Conservation (phyloP, 345 rosid species). For the Eucalyptus victrix region DNA sequence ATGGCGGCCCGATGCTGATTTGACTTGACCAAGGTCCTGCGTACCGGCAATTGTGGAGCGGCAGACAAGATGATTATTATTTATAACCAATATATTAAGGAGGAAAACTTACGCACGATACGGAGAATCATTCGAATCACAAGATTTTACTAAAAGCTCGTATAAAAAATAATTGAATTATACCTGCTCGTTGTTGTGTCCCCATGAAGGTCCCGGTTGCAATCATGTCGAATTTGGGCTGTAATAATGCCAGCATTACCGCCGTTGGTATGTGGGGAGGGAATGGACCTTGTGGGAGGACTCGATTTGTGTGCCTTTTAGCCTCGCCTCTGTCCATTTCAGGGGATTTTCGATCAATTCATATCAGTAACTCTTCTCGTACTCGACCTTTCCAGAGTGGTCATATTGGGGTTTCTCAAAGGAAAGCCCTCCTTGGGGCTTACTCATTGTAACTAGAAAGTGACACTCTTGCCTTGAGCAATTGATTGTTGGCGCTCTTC, state of each 20-base stretch:
- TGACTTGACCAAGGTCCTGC: not conserved
- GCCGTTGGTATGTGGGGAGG: not conserved
- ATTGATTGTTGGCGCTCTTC: not conserved
- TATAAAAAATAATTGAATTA: not conserved
- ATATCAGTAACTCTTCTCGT: not conserved
- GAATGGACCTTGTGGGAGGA: not conserved
- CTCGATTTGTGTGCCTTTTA: not conserved
- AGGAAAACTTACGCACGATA: not conserved
- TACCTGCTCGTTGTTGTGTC: not conserved
- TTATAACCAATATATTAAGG: not conserved
- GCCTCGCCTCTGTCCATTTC: not conserved
- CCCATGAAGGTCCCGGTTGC: not conserved
- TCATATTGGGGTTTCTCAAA: not conserved
- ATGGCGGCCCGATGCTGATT: not conserved
- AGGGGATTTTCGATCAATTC: not conserved
- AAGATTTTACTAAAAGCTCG: not conserved
- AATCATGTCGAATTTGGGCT: not conserved
- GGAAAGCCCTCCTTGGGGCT: not conserved
- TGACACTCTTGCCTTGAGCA: not conserved
- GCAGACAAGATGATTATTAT: not conserved
- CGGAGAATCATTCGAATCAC: not conserved
- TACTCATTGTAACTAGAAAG: not conserved
- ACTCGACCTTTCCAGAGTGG: not conserved
- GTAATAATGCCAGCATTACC: not conserved
- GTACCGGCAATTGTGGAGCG: not conserved